Evolutionary conservation across 345 rosid species (phyloP), one percentile per base, ranked within the genome.

Genomic region (Arabidopsis suecica): DNA sequence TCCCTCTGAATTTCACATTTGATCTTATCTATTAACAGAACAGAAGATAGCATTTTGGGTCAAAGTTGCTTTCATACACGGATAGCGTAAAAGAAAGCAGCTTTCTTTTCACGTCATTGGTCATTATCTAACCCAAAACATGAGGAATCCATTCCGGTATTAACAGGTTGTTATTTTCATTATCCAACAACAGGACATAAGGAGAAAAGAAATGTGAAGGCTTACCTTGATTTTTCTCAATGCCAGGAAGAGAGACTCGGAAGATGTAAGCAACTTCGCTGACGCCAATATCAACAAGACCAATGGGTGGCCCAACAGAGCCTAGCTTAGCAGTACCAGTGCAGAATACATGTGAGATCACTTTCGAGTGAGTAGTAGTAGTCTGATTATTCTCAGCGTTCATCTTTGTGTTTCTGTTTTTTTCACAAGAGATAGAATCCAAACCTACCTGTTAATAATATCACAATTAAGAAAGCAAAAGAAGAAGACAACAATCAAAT

Each of bases 191-290:
- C 1, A 14, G 33, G 69, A 28, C 53, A 53, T 12, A 2, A 7
- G 36, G 38, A 33, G 38, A 44, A 49, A 32, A 48, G 13, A 70
- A 42, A 53, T 13, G 60, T 44, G 53, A 69, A 59, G 60, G 6
- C 85, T 83, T 88, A 88, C 97, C 74, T 76, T 71, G 80, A 69
- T 85, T 80, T 42, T 76, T 88, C 64, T 73, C 78, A 25, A 82
- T 58, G 38, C 97, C 90, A 2, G 97, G 93, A 75, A 93, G 74
- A 36, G 87, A 80, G 68, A 93, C 86, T 49, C 95, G 75, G 74
- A 91, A 91, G 47, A 93, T 53, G 72, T 83, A 93, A n/a, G 96
- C 90, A 34, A 49, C 42, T 53, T 86, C 89, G 68, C 89, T 81
- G 6, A 76, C 76, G 16, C 98, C 96, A 1, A 89, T 77, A 75